phyloP scores from a whole-genome alignment of 306 rosid genomes.

The Begonia peltatifolia region DNA sequence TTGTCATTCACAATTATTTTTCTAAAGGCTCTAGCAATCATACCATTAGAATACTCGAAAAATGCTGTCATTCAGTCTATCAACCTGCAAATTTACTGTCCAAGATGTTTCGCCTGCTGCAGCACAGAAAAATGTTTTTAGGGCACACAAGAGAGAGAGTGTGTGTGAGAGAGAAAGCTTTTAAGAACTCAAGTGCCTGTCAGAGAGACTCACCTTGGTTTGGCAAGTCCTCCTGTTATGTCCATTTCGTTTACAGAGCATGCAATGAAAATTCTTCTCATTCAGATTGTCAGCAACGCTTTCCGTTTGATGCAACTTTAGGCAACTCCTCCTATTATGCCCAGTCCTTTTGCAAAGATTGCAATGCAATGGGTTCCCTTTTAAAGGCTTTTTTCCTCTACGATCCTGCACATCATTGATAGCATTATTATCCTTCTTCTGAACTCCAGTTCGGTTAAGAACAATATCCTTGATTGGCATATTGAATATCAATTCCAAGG shows the following conservation, averaged over 20 bases:
- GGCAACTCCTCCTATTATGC: constrained; percentile 8
- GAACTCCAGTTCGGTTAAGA: background rate
- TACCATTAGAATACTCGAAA: too few species aligned
- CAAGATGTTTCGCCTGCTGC: too few species aligned
- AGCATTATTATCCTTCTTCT: background rate
- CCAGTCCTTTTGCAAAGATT: constrained; percentile 7
- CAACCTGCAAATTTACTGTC: too few species aligned
- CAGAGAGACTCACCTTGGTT: constrained; percentile 2
- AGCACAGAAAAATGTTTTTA: too few species aligned
- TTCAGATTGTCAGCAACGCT: background rate
- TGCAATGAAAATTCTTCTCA: constrained; percentile 1
- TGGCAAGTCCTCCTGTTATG: constrained; percentile 4
- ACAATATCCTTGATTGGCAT: constrained; percentile 10
- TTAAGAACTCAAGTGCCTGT: too few species aligned
- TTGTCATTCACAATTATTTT: too few species aligned
- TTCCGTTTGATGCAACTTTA: background rate
- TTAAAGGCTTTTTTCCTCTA: constrained; percentile 1
- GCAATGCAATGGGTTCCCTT: constrained; percentile 5
- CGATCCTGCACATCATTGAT: background rate
- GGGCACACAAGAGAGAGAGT: too few species aligned
- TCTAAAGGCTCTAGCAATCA: too few species aligned
- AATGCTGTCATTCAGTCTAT: too few species aligned
- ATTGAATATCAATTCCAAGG: constrained; percentile 2
- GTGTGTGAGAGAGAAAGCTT: too few species aligned
- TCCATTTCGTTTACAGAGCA: constrained; percentile 2